Conservation (phyloP, 768 basidiomycete species). For the Lentinus brumalis region DNA sequence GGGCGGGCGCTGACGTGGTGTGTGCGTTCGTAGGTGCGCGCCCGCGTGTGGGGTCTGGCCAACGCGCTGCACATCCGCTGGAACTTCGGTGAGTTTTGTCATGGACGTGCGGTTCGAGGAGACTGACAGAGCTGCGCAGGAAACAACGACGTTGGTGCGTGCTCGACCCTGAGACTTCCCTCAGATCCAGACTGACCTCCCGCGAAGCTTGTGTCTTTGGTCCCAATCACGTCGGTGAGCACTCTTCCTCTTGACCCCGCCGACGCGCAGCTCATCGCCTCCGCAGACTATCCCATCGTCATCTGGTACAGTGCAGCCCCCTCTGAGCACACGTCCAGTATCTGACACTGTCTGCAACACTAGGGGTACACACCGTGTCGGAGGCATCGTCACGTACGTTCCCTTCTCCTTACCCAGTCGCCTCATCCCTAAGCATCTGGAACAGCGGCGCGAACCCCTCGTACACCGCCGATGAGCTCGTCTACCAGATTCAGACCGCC, state of each 20-base stretch:
- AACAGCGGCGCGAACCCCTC: constrained; percentile 33
- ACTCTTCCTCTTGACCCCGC: not conserved
- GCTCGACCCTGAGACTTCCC: not conserved
- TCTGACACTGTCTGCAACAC: not conserved
- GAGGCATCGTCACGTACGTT: constrained; percentile 58
- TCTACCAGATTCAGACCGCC: constrained; percentile 31
- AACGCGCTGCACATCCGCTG: constrained; percentile 46
- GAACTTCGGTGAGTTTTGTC: constrained; percentile 41
- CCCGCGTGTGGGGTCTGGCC: constrained; percentile 49
- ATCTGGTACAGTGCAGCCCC: constrained; percentile 24
- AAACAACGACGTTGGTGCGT: constrained; percentile 54
- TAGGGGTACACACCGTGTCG: constrained; percentile 55
- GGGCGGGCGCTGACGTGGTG: constrained; percentile 11
- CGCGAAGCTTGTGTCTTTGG: constrained; percentile 61
- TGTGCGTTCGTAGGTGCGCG: constrained; percentile 39
- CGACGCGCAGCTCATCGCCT: not conserved
- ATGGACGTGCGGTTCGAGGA: not conserved
- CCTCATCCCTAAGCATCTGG: not conserved
- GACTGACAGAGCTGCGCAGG: constrained; percentile 31
- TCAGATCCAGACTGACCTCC: not conserved
- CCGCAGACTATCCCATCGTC: constrained; percentile 27
- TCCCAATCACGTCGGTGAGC: constrained; percentile 58
- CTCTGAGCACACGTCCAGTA: not conserved
- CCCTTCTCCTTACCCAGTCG: not conserved
- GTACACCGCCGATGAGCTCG: constrained; percentile 34